Evolutionary conservation across 2,329 filamentous ascomycete genomes (phyloP), one percentile per base, ranked within the genome.

Genomic region (Macrophomina tecta): DNA sequence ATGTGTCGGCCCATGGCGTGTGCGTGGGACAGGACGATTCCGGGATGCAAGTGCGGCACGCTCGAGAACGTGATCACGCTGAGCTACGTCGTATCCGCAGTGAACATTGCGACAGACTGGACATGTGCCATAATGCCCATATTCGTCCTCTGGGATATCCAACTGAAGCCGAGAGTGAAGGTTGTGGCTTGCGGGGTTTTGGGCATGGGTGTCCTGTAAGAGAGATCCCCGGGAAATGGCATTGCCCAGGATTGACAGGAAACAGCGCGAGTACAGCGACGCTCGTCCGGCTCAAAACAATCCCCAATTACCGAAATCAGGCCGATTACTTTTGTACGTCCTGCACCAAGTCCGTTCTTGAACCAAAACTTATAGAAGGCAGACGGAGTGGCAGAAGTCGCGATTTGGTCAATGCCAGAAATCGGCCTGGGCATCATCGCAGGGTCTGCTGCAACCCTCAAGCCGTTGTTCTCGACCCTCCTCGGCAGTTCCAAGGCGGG

Each of bases 1-100:
- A 48, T 23, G 3, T 66, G 64, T 28, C 38, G 42, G 16, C 64
- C 64, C 7, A 66, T 66, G 53, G 52, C 64, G 18, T 42, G 28
- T 23, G 49, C 28, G 12, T 66, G 64, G 64, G 64, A 66, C 38
- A 49, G 11, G 28, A 40, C 49, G 23, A 66, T 49, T 8, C 4
- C 23, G 14, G 23, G 11, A 9, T 53, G 49, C 49, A 14, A 53
- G 49, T 53, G 49, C 30, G 49, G 49, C 14, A 34, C 49, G n/a
- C 49, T 53, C 36, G 49, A 53, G 12, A 53, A 53, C 49, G 49
- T 53, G 4, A 53, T 53, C 49, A 53, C 49, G 49, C 16, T 53
- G 49, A 53, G 49, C 30, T 53, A 53, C 16, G 49, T 53, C 16
- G 49, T 53, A 14, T 53, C 49, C 6, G 49, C 28, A 16, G 49